These are phyloP conservation scores for Anthracocystis walkeri DNA, from an alignment of 1,284 basidiomycete genomes.

Conservation along the genomic window DNA sequence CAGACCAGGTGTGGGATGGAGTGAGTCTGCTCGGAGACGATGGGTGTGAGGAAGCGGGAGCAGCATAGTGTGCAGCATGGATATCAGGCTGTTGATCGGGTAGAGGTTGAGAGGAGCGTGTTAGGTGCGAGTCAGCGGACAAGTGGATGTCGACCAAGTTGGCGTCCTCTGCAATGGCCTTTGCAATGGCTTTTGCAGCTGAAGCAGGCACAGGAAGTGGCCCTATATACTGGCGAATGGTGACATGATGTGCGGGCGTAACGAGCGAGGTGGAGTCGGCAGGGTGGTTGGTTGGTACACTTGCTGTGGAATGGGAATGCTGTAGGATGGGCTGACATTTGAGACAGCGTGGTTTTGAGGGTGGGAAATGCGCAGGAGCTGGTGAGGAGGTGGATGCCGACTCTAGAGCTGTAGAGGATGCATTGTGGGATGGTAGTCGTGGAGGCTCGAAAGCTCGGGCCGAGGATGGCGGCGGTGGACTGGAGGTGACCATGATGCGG, in stretches of 20 bases:
- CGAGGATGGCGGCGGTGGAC: not conserved
- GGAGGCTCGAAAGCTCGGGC: constrained; percentile 17
- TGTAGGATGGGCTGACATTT: constrained; percentile 36
- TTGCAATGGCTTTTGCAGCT: constrained; percentile 39
- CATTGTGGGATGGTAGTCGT: constrained; percentile 1
- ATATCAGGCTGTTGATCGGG: constrained; percentile 9
- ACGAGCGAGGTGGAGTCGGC: constrained; percentile 18
- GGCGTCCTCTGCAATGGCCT: constrained; percentile 43
- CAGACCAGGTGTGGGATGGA: constrained; percentile 14
- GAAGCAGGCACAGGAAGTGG: constrained; percentile 41
- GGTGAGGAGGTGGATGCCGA: not conserved
- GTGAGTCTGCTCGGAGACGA: not conserved
- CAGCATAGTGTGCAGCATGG: constrained; percentile 16
- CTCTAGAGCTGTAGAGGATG: constrained; percentile 4
- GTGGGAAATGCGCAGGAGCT: constrained; percentile 23
- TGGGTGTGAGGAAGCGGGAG: not conserved
- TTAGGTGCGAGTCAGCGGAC: not conserved
- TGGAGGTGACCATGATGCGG: constrained; percentile 13
- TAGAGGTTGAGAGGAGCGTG: not conserved
- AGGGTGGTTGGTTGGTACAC: constrained; percentile 15
- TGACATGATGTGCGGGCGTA: constrained; percentile 27
- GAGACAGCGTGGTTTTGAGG: constrained; percentile 22
- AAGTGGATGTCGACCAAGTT: not conserved
- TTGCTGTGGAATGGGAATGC: constrained; percentile 25
- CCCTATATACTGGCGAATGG: constrained; percentile 46